These are phyloP conservation scores for Chamaecrista fasciculata DNA, from an alignment of 306 rosid genomes.

Conservation along the genomic window DNA sequence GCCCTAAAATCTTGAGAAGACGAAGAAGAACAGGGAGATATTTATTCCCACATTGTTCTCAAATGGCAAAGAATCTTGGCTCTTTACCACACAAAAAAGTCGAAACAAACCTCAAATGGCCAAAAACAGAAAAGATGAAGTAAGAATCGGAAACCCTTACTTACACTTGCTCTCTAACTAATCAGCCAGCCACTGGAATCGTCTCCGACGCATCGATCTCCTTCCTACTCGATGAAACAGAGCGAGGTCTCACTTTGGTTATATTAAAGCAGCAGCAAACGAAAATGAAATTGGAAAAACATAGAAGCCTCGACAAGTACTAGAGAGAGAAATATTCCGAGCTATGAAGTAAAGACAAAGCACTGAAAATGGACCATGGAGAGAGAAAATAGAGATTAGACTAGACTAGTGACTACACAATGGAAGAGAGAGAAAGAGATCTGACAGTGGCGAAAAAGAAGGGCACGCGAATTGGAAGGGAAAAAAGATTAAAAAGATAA, in stretches of 20 bases:
- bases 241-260: no score
- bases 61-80: neutral
- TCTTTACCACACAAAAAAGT: neutral
- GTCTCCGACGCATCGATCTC: constrained; percentile 47
- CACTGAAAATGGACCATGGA: constrained; percentile 35
- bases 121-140: neutral
- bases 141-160: neutral
- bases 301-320: no score
- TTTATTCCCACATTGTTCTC: neutral
- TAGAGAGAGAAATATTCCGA: constrained; percentile 30
- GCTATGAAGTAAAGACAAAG: constrained; percentile 21
- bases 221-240: constrained; percentile 36
- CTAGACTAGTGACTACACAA: constrained; percentile 39
- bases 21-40: neutral
- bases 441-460: constrained; percentile 37
- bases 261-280: neutral
- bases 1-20: neutral
- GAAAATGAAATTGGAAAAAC: no score
- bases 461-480: constrained; percentile 46
- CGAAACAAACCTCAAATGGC: neutral
- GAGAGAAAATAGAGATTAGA: constrained; percentile 40
- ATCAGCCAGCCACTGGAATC: constrained; percentile 11
- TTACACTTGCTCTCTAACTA: constrained; percentile 31
- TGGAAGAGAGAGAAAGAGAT: constrained; percentile 30
- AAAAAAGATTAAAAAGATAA: neutral